Base-by-base conservation (phyloP, 2,329 filamentous ascomycete species). In the Xylariales sp. region DNA sequence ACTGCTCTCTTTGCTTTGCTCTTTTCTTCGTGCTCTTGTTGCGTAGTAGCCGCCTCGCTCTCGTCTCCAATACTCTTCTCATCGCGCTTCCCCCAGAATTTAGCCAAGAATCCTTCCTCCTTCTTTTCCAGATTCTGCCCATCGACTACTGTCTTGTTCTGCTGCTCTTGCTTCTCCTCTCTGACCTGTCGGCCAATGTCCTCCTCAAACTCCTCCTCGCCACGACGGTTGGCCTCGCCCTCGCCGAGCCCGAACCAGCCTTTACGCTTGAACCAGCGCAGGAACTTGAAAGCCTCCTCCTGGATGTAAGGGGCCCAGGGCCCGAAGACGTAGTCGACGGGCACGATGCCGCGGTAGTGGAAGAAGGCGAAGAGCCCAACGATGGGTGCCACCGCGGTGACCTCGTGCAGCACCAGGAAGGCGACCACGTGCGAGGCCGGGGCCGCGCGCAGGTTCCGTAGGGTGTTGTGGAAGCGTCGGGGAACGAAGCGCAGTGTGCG, bases 331-430 rank as follows among this genome's bases (percentile, higher is more conserved):
- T 72, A 74, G 31, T 57, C 54, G 13, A 76, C 53, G 0, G 91
- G 89, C 19, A 88, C 71, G 72, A 84, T 85, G 44, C 81, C 70
- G 2, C 79, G 80, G 57, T 88, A 89, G 64, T 97, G 87, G 61
- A 98, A 95, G 2, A 79, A 58, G 1, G 74, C 81, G 16, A 86
- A 81, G 1, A 97, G 73, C 0, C 77, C 83, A 27, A 94, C 59
- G 0, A 97, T 64, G 0, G 91, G 91, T 2, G 91, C 61, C 10
- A 96, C 66, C 8, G 93, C 91, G 1, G 93, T 97, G 30, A 96
- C 59, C 62, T 98, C 93, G 67, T 98, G 93, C 0, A 98, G 74
- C 27, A 96, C 69, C 10, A 97, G 69, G 60, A 98, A 98, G 0
- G 91, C 83, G 2, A 84, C 78, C 29, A 95, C 71, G 63, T 96